Evolutionary conservation across 345 rosid genomes (phyloP).

Genomic region (Citropsis articulata): DNA sequence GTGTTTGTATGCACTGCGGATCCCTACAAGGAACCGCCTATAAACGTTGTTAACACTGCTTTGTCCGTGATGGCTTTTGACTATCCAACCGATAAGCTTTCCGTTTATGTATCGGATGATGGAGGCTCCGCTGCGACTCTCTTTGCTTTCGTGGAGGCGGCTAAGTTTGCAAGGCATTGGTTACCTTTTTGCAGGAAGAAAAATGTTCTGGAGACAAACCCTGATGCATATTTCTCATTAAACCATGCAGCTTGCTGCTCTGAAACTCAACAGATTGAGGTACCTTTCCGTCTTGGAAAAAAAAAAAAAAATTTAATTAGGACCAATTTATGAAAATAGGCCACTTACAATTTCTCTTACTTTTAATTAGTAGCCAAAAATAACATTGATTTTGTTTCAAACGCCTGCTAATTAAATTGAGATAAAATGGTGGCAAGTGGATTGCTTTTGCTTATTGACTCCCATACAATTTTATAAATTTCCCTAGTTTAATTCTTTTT

Average conservation of each 20-base stretch:
- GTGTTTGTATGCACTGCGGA: conserved; percentile 89
- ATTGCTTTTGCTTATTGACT: too few species aligned
- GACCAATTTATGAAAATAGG: too few species aligned
- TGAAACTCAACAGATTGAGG: conserved; percentile 11
- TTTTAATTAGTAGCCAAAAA: too few species aligned
- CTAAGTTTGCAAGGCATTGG: conserved; percentile 66
- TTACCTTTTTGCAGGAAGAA: conserved; percentile 60
- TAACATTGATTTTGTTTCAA: too few species aligned
- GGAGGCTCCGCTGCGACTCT: conserved; percentile 73
- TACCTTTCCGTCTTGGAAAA: too few species aligned
- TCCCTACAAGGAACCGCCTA: conserved; percentile 85
- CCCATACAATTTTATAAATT: too few species aligned
- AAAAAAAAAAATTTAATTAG: too few species aligned
- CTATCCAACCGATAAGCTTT: conserved; percentile 64
- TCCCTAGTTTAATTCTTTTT: too few species aligned
- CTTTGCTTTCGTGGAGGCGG: conserved; percentile 74
- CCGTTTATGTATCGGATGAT: conserved; percentile 78
- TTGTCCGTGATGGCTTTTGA: conserved; percentile 77
- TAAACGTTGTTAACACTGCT: conserved; percentile 63
- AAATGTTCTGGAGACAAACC: conserved; percentile 46
- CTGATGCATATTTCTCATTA: conserved; percentile 50
- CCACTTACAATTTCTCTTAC: too few species aligned
- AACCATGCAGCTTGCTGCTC: conserved; percentile 4
- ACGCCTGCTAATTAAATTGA: too few species aligned
- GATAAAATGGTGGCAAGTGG: too few species aligned